phyloP scores from a whole-genome alignment of 2,329 filamentous ascomycete species.

The Apiospora malaysiana region DNA sequence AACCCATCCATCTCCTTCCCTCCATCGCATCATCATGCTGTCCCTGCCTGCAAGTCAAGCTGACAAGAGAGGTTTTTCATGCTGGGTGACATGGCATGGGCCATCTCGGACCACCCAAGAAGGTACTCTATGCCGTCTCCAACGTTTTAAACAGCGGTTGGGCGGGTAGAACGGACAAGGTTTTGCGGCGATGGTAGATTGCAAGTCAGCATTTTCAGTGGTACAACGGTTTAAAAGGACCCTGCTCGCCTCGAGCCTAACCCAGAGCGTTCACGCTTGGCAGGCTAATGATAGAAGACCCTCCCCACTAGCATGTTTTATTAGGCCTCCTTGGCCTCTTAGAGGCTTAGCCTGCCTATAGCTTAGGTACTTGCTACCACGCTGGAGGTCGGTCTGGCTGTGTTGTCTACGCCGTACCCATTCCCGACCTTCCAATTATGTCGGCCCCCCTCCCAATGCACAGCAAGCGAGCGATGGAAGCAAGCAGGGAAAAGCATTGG shows the following conservation, averaged over 20 bases:
- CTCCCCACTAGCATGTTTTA: conserved; percentile 9
- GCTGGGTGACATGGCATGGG: background rate
- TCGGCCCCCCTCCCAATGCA: background rate
- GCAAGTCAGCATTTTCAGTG: background rate
- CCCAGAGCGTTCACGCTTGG: background rate
- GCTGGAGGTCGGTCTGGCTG: background rate
- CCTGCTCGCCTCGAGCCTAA: background rate
- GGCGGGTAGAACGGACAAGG: background rate
- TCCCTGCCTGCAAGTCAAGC: background rate
- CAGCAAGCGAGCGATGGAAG: background rate
- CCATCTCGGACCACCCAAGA: background rate
- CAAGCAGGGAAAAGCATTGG: conserved; percentile 18
- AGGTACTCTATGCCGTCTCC: background rate
- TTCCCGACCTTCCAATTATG: conserved; percentile 4
- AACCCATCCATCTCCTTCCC: too few species aligned
- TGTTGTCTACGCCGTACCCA: background rate
- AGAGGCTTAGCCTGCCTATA: conserved; percentile 1
- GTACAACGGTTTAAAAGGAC: conserved; percentile 3
- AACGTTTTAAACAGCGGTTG: background rate
- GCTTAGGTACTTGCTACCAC: background rate
- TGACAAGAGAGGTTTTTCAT: background rate
- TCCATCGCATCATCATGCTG: background rate
- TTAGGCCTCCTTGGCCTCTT: conserved; percentile 6
- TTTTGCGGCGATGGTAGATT: background rate
- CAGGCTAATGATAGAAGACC: background rate